Base-by-base conservation (phyloP, 495 filamentous ascomycete genomes). In the Aspergillus baeticus region DNA sequence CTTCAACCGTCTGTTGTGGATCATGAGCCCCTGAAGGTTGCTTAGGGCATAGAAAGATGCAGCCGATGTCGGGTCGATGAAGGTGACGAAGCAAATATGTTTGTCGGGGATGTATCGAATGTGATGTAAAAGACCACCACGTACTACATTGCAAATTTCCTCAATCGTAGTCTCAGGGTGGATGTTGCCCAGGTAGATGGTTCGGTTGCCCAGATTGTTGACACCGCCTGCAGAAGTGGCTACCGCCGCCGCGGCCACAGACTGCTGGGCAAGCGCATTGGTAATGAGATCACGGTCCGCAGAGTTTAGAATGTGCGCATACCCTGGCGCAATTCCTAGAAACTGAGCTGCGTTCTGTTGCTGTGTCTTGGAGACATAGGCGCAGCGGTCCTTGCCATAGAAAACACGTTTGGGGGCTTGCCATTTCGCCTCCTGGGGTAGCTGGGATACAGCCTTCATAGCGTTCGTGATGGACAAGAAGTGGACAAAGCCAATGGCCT, bases 41-140 rank as follows among this genome's bases (percentile, higher is more conserved):
- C 92, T 96, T 57, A 98, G 74, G 33, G 94, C 95, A 68, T 96
- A 98, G 77, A 98, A 98, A 3, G 92, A 96, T 46, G 94, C 94
- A 13, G 94, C 95, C 7, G 94, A 94, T 15, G 95, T 98, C 33
- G 94, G 94, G 72, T 98, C 94, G 69, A 98, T 98, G 76, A 98
- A 98, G 2, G 94, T 98, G 36, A 98, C 94, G 63, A 98, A 98
- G 79, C 94, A 98, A 63, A 98, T 98, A 73, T 98, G 94, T 81
- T 98, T 98, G 77, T 98, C 94, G 22, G 94, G 95, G 62, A 98
- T 98, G 74, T 97, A 98, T 51, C 94, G 91, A 72, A 98, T 94
- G 70, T 98, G 94, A 69, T 98, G 94, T 65, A 98, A 77, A 55
- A 97, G 78, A 58, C 92, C 92, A 39, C 92, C 92, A 46, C 92